These are phyloP conservation scores for Diaporthe humulicola DNA, from an alignment of 2,329 filamentous ascomycete genomes.

Conservation along the genomic window DNA sequence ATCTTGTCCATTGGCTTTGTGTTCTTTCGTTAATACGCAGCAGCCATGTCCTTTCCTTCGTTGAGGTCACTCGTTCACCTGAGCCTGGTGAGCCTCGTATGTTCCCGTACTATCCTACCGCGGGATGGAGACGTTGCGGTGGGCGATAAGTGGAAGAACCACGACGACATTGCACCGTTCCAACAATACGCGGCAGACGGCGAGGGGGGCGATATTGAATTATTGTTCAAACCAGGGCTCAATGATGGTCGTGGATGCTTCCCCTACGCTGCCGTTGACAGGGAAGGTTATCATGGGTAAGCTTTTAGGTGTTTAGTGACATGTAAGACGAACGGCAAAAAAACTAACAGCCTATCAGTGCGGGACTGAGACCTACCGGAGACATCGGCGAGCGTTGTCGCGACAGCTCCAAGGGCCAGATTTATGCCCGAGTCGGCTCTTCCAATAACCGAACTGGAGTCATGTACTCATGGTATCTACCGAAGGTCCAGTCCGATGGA, in stretches of 20 bases:
- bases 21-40: background rate
- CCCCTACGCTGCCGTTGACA: background rate
- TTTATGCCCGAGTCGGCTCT: background rate
- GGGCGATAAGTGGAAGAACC: slow-evolving; percentile 5
- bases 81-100: background rate
- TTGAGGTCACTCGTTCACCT: background rate
- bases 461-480: background rate
- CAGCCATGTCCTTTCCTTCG: background rate
- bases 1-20: background rate
- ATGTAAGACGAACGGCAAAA: background rate
- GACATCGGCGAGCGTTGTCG: slow-evolving; percentile 10
- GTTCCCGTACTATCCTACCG: background rate
- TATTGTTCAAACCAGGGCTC: background rate
- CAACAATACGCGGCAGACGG: background rate
- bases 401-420: background rate
- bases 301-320: background rate
- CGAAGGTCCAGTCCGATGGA: slow-evolving; percentile 4
- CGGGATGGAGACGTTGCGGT: slow-evolving; percentile 7
- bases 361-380: background rate
- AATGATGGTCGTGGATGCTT: slow-evolving; percentile 12
- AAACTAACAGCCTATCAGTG: background rate
- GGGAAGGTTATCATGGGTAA: background rate
- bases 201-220: background rate
- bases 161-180: slow-evolving; percentile 6
- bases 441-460: background rate